phyloP scores from a whole-genome alignment of 2,329 filamentous ascomycete species.

The Botryosphaeria dothidea region DNA sequence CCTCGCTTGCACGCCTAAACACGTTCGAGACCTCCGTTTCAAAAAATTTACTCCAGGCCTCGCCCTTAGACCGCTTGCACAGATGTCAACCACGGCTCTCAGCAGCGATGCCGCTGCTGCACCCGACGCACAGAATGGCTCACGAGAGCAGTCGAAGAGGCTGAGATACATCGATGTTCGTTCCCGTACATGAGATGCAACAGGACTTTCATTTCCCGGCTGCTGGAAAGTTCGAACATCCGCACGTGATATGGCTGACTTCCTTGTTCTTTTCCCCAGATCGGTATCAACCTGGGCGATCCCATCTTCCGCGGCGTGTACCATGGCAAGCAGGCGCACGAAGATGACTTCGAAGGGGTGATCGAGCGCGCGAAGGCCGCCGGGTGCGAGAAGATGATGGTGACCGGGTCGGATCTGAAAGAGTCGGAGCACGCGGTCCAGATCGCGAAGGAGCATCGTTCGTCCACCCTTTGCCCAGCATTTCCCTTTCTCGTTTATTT shows the following conservation, averaged over 20 bases:
- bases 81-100: neutral
- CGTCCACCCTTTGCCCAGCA: slow-evolving; percentile 31
- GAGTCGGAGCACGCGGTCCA: slow-evolving; percentile 75
- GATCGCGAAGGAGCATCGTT: slow-evolving; percentile 74
- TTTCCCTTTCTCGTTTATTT: neutral
- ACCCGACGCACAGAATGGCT: neutral
- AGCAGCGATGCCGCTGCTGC: neutral
- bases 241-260: slow-evolving; percentile 5
- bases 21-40: neutral
- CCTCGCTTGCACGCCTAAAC: neutral
- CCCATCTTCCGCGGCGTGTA: slow-evolving; percentile 85
- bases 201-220: too few species aligned
- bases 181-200: neutral
- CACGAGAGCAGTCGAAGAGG: neutral
- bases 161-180: slow-evolving; percentile 9
- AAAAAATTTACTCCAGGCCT: neutral
- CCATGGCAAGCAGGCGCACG: slow-evolving; percentile 74
- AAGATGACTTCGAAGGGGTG: slow-evolving; percentile 73
- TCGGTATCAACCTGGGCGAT: slow-evolving; percentile 95
- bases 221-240: neutral
- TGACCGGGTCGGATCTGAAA: slow-evolving; percentile 84
- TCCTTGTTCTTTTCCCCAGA: slow-evolving; percentile 43
- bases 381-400: slow-evolving; percentile 86
- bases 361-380: slow-evolving; percentile 74
- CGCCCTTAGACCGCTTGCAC: neutral